phyloP scores from a whole-genome alignment of 2,329 filamentous ascomycete species.

The Microcyclosporella mali region DNA sequence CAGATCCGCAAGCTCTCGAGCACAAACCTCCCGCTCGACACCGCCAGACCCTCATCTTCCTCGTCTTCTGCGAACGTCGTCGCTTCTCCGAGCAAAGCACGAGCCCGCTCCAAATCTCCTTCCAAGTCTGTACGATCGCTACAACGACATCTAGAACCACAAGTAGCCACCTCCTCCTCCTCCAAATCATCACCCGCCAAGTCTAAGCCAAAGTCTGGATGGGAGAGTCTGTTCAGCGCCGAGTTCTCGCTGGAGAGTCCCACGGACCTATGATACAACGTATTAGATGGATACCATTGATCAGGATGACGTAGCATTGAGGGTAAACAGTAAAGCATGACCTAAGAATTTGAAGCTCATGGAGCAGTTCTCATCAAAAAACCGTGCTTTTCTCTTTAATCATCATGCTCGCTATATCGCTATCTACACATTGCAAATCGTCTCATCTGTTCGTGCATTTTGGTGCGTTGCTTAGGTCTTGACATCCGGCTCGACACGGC shows the following conservation, averaged over 20 bases:
- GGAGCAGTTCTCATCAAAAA: neutral
- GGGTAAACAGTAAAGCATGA: too few relatives aligned
- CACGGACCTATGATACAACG: too few relatives aligned
- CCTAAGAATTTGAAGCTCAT: too few relatives aligned
- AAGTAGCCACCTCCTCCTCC: neutral
- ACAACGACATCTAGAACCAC: slow-evolving; percentile 25
- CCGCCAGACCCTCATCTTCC: slow-evolving; percentile 4
- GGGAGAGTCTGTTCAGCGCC: slow-evolving; percentile 30
- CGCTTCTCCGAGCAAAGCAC: slow-evolving; percentile 10
- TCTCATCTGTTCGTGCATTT: neutral
- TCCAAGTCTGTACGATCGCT: slow-evolving; percentile 29
- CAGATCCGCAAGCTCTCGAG: slow-evolving; percentile 15
- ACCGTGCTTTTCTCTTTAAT: neutral
- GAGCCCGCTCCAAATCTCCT: slow-evolving; percentile 25
- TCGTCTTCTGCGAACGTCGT: too few relatives aligned
- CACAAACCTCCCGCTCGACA: slow-evolving; percentile 3
- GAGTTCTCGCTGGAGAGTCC: slow-evolving; percentile 30
- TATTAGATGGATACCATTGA: too few relatives aligned
- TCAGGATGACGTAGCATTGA: too few relatives aligned
- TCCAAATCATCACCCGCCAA: slow-evolving; percentile 14
- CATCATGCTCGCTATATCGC: slow-evolving; percentile 4
- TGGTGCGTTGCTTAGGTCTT: slow-evolving; percentile 62
- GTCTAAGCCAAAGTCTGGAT: slow-evolving; percentile 15
- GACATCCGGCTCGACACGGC: slow-evolving; percentile 88
- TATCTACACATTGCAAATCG: slow-evolving; percentile 1